These are phyloP conservation scores for Fusarium tupiense DNA, from an alignment of 2,329 filamentous ascomycete species.

Conservation along the genomic window DNA sequence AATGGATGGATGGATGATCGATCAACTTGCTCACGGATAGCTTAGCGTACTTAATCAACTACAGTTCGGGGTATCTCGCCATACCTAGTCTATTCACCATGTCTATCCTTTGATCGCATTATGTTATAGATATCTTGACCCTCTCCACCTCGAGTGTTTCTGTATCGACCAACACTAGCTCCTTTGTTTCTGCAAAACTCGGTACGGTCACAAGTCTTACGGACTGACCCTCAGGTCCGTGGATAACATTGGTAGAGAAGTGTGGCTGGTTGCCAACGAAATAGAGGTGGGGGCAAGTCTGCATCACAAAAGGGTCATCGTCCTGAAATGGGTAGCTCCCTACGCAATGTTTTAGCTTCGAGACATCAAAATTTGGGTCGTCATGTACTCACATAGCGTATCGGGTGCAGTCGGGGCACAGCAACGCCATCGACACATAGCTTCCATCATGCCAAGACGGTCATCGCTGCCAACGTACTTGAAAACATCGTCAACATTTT, in stretches of 20 bases:
- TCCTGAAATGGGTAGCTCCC: constrained; percentile 98
- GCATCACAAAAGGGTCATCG: constrained; percentile 88
- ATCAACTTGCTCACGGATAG: neutral
- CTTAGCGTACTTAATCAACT: constrained; percentile 3
- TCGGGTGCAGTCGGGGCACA: constrained; percentile 94
- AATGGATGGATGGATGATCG: neutral
- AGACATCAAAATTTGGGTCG: too few relatives aligned
- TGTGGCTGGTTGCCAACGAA: constrained; percentile 86
- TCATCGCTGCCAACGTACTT: constrained; percentile 87
- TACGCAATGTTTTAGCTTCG: constrained; percentile 48
- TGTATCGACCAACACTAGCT: constrained; percentile 84
- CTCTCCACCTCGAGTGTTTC: constrained; percentile 84
- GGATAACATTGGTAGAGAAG: constrained; percentile 77
- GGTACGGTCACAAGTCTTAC: constrained; percentile 87
- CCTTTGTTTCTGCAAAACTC: constrained; percentile 78
- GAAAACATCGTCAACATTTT: constrained; percentile 93
- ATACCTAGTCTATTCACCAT: constrained; percentile 14
- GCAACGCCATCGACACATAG: constrained; percentile 91
- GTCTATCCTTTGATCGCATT: neutral
- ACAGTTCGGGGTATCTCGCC: constrained; percentile 30
- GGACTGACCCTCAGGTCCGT: constrained; percentile 72
- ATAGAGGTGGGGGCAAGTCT: constrained; percentile 87
- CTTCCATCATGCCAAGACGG: constrained; percentile 89
- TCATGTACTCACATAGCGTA: constrained; percentile 78
- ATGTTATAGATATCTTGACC: constrained; percentile 63